phyloP scores from a whole-genome alignment of 2,329 filamentous ascomycete species.

The Setomelanomma holmii region DNA sequence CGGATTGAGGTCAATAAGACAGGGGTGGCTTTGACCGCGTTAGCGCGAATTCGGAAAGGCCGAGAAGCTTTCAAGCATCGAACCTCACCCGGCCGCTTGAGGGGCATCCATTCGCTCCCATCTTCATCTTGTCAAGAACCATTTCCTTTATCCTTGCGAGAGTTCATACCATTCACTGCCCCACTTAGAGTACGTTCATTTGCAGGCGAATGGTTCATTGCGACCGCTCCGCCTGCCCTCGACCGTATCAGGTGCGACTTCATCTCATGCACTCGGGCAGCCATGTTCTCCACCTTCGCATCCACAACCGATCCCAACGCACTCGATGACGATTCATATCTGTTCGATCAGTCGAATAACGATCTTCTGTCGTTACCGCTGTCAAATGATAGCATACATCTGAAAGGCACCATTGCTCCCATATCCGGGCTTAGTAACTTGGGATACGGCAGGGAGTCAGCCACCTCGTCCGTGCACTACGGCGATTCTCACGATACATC shows the following conservation, averaged over 20 bases:
- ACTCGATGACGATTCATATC: conserved; percentile 44
- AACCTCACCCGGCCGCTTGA: conserved; percentile 38
- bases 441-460: conserved; percentile 49
- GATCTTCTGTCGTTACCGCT: conserved; percentile 42
- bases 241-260: conserved; percentile 37
- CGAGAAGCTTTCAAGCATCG: conserved; percentile 32
- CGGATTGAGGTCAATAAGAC: conserved; percentile 13
- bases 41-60: conserved; percentile 22
- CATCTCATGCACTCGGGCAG: conserved; percentile 18
- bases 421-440: conserved; percentile 46
- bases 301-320: conserved; percentile 41
- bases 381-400: conserved; percentile 40
- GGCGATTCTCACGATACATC: conserved; percentile 47
- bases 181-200: conserved; percentile 13
- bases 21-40: conserved; percentile 20
- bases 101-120: conserved; percentile 19
- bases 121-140: conserved; percentile 40
- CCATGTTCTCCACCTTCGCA: conserved; percentile 47
- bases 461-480: conserved; percentile 49
- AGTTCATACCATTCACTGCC: conserved; percentile 17
- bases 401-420: conserved; percentile 41
- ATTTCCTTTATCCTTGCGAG: conserved; percentile 33
- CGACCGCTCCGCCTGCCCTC: conserved; percentile 26
- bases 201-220: conserved; percentile 32
- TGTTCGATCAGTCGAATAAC: conserved; percentile 43